Base-by-base conservation (phyloP, 2,329 filamentous ascomycete species). In the Xylaria sp. region DNA sequence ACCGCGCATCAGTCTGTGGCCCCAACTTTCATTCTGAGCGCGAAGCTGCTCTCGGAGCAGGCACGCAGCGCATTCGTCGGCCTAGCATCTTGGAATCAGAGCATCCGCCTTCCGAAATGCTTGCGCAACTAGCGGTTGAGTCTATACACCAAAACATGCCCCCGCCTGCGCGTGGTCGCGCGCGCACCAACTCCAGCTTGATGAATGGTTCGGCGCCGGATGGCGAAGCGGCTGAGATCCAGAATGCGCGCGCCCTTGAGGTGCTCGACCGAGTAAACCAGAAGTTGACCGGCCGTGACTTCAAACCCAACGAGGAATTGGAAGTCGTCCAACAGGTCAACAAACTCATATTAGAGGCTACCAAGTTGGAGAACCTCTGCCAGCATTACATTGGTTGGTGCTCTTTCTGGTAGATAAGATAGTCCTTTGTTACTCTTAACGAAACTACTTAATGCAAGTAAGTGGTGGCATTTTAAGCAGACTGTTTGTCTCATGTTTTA, bases 361-460 rank as follows among this genome's bases (percentile, higher is more conserved):
- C 96, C 6, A 97, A 96, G 78, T 85, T 98, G 75, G 96, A 98
- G 86, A 98, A 98, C 80, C 84, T 99, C 70, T 99, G 96, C 79
- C 96, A 98, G 85, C 96, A 98, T 83, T 99, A 97, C 80, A 97
- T 98, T 75, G 96, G 96, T 72, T 98, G 95, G 95, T 98, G 95
- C 82, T 97, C 93, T 81, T 98, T 97, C 86, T 98, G 95, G 95
- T 98, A 23, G 23, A 23, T 23, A 81, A 23, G 23, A 23, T 23
- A 81, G 49, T 63, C 1, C 26, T 38, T 28, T 7, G 11, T 48
- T 48, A 17, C 10, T 31, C 15, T 23, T 23, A n/a, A 48, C 26
- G 11, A 57, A 6, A 31, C n/a, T 48, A 28, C 36, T 38, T n/a
- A 33, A 60, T 17, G 33, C 31, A 26, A 53, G 31, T 9, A 26